Percentiles rank a stretch among this genome's conserved stretches.
Evolutionary conservation across 768 basidiomycete species (phyloP).

Genomic region (Rhizopogon roseolus): DNA sequence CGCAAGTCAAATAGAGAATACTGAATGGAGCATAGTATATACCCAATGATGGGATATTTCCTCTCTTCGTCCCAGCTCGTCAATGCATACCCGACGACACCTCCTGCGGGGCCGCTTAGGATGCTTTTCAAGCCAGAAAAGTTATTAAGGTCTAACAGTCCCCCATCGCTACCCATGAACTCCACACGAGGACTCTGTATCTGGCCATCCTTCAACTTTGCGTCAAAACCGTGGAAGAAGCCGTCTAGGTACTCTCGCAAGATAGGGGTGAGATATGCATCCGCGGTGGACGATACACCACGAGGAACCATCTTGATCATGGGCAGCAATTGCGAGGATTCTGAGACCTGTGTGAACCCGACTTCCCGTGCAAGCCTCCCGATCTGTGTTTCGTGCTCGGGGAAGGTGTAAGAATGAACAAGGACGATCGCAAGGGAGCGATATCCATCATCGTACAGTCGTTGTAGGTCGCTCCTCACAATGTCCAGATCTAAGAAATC

Average conservation of each 20-base stretch:
- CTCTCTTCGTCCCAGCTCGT: constrained; percentile 77
- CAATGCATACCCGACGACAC: constrained; percentile 91
- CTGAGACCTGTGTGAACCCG: constrained; percentile 89
- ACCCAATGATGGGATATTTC: constrained; percentile 82
- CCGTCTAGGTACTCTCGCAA: constrained; percentile 81
- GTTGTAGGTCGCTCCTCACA: constrained; percentile 59
- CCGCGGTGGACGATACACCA: constrained; percentile 88
- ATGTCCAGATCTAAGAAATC: constrained; percentile 39
- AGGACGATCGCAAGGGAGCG: constrained; percentile 87
- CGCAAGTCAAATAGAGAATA: not conserved
- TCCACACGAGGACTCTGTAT: constrained; percentile 70
- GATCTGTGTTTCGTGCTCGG: constrained; percentile 74
- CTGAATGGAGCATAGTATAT: constrained; percentile 19
- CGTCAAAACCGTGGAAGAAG: constrained; percentile 87
- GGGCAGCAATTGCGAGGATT: constrained; percentile 81
- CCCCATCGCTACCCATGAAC: constrained; percentile 96
- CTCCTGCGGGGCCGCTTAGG: constrained; percentile 89
- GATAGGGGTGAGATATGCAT: constrained; percentile 94
- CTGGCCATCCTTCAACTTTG: constrained; percentile 56
- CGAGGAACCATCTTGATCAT: constrained; percentile 97
- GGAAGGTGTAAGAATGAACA: constrained; percentile 89
- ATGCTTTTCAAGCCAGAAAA: constrained; percentile 95
- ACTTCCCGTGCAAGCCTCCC: constrained; percentile 69
- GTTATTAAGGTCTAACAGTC: constrained; percentile 70
- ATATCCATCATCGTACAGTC: constrained; percentile 76